Base-by-base conservation (phyloP, 176 grass and related monocot genomes). In the Ampelocalamus luodianensis region DNA sequence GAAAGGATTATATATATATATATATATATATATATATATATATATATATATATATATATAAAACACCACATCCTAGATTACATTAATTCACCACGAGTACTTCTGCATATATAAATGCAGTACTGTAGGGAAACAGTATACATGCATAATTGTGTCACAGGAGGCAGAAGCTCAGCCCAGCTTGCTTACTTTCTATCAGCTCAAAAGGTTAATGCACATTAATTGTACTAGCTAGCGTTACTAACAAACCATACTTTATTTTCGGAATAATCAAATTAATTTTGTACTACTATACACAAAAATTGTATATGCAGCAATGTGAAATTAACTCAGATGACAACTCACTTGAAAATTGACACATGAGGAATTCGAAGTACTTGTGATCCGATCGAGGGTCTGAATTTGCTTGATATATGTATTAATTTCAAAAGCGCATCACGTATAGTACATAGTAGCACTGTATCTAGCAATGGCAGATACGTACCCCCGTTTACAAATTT, bases 1-100 rank as follows among this genome's bases (percentile, higher is more conserved):
- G 44, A 58, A 50, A 83, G 27, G 69, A 83, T 74, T n/a, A 27
- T 36, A 79, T 60, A 42, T 20, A 37, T 64, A 42, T 20, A 37
- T 64, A 24, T 65, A 83, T 83, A 27, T 37, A 79, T 60, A 42
- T 20, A 37, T 64, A 24, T 65, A 83, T 83, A 27, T 37, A 79
- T 60, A 42, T 20, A 37, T 64, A 24, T 65, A 83, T 83, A 27
- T 37, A 79, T 60, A 42, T 20, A 37, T 64, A 24, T 65, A 29
- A 29, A 29, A n/a, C n/a, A n/a, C n/a, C n/a, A n/a, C 65, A 40
- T 40, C 64, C 79, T 55, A 17, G 69, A 74, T 36, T 64, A 72
- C 80, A 83, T 62, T 37, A 45, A 37, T 48, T 83, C 14, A 24
- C 23, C 3, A 60, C 43, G 12, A 51, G 32, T 40, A 69, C 65